Evolutionary conservation across 352 stramenopile genomes (phyloP), one percentile per base, ranked within the genome.

Genomic region (Pythium aphanidermatum): DNA sequence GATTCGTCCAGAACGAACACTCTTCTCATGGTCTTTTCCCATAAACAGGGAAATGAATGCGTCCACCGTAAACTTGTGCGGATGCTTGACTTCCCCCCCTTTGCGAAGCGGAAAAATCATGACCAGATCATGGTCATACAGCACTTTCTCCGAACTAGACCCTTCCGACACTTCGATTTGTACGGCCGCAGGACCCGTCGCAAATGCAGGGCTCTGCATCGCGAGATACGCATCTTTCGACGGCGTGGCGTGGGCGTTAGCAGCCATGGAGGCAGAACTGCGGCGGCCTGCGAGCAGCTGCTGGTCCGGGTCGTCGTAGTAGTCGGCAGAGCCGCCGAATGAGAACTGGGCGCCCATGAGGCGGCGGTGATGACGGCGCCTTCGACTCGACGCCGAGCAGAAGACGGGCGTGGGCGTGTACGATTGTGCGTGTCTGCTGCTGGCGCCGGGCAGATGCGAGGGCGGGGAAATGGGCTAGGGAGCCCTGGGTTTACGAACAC

Each of bases 121-220:
- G 44, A 92, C 79, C 37, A 92, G 58, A 51, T 91, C 79, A 47
- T 82, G 59, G 43, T 80, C 79, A 68, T 87, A 87, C 47, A 88
- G 34, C 45, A 60, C 67, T 55, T 76, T 81, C 25, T 76, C 67
- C 20, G 51, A 69, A 20, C 36, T 42, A 24, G 46, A 13, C 23
- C 13, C 30, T 24, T 60, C 33, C 10, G 33, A 3, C 29, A 50
- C 26, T 23, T 53, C 43, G 34, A 62, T 62, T 7, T 62, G 54
- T 46, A 62, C 36, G 19, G 27, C 51, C 20, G 29, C 20, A 23
- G 42, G 44, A 10, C 9, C 11, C 21, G 39, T 10, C 31, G 28
- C 19, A 16, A 39, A 16, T 37, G 43, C 40, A 26, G 53, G 54
- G 40, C 46, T 57, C 41, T 56, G 40, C 40, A 62, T 56, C 33